phyloP scores from a whole-genome alignment of 148 eudicot species.

The Diospyros lotus region DNA sequence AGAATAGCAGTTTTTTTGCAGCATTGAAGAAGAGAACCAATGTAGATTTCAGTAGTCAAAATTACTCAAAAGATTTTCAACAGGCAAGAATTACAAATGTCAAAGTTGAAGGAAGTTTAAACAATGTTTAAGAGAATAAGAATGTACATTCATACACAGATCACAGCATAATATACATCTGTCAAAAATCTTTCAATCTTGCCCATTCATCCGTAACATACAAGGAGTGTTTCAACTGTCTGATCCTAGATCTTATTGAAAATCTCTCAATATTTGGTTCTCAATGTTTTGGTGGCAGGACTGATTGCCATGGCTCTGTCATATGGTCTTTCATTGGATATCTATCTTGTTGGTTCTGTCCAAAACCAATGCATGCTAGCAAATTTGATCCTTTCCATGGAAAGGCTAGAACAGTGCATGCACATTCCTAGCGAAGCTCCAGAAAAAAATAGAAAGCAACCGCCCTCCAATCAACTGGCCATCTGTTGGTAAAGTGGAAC shows the following conservation, averaged over 20 bases:
- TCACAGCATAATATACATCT: too few relatives aligned
- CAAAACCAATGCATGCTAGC: slow-evolving; percentile 64
- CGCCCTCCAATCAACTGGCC: slow-evolving; percentile 83
- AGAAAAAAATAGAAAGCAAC: slow-evolving; percentile 46
- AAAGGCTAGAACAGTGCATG: slow-evolving; percentile 81
- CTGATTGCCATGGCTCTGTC: slow-evolving; percentile 83
- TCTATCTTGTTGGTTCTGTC: slow-evolving; percentile 53
- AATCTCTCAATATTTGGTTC: neutral
- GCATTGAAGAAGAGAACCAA: too few relatives aligned
- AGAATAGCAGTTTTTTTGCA: too few relatives aligned
- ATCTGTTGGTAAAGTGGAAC: slow-evolving; percentile 61
- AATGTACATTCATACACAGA: too few relatives aligned
- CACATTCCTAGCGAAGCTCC: slow-evolving; percentile 80
- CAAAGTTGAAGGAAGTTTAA: too few relatives aligned
- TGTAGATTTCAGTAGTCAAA: too few relatives aligned
- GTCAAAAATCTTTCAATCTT: too few relatives aligned
- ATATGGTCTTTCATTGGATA: slow-evolving; percentile 76
- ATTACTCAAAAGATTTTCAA: too few relatives aligned
- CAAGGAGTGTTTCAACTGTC: slow-evolving; percentile 9
- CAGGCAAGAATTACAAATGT: too few relatives aligned
- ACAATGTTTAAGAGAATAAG: too few relatives aligned
- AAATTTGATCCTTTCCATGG: slow-evolving; percentile 68
- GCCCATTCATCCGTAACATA: too few relatives aligned
- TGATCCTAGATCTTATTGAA: neutral
- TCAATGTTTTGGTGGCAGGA: slow-evolving; percentile 39